Conservation (phyloP, 2,329 filamentous ascomycete species). For the Cordyceps fumosorosea region DNA sequence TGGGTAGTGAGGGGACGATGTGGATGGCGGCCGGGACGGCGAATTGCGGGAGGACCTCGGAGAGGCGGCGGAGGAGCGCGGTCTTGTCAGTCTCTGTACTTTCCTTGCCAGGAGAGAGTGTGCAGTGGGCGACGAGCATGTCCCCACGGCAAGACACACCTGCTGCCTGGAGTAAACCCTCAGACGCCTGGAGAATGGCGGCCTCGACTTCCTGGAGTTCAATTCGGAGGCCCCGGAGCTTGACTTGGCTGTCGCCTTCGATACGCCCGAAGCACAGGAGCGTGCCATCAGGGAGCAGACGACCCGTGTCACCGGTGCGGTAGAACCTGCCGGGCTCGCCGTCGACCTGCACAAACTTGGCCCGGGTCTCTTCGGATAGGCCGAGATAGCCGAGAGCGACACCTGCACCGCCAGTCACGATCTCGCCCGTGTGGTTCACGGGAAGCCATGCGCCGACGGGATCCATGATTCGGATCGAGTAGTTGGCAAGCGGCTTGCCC, state of each 20-base stretch:
- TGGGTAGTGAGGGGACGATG: neutral
- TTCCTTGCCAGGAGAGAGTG: neutral
- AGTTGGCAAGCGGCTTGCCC: conserved; percentile 16
- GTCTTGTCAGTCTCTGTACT: too few relatives aligned
- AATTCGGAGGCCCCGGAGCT: conserved; percentile 36
- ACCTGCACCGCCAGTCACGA: conserved; percentile 25
- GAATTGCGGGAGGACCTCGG: neutral
- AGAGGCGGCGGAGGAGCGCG: conserved; percentile 10
- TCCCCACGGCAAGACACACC: neutral
- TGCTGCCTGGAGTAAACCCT: neutral
- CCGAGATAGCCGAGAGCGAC: conserved; percentile 31
- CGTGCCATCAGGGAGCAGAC: conserved; percentile 24
- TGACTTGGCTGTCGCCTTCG: conserved; percentile 34
- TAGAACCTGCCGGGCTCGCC: conserved; percentile 20
- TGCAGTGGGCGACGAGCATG: neutral
- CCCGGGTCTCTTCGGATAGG: conserved; percentile 17
- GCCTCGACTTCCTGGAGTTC: conserved; percentile 35
- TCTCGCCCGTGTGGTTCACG: conserved; percentile 26
- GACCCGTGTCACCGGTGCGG: conserved; percentile 31
- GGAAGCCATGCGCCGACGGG: conserved; percentile 26
- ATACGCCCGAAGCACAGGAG: conserved; percentile 30
- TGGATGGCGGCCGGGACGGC: neutral
- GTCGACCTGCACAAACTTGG: neutral
- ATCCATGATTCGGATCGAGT: conserved; percentile 33
- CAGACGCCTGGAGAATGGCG: conserved; percentile 15